A percentile compares a stretch with the other conserved stretches of the same genome.
phyloP scores from a whole-genome alignment of 331 rosid species.

The Cucumis variabilis region DNA sequence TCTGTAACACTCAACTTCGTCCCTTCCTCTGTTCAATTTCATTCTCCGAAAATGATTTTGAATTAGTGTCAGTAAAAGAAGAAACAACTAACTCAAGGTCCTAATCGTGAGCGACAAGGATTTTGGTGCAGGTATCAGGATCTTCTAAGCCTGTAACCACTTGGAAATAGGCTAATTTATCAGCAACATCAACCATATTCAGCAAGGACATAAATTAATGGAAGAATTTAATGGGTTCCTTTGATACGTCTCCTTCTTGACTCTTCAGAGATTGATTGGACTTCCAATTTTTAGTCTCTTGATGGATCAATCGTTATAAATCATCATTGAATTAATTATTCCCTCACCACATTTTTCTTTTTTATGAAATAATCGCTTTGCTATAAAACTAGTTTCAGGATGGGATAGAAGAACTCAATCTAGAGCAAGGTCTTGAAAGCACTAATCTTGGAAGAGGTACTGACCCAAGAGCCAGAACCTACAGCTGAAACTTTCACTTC shows the following conservation, averaged over 20 bases:
- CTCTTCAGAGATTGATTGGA: slow-evolving; percentile 25
- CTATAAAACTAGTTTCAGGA: too few species aligned
- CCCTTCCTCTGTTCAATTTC: too few species aligned
- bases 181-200: slow-evolving; percentile 82
- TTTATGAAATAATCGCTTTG: too few species aligned
- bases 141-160: slow-evolving; percentile 92
- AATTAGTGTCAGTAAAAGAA: slow-evolving; percentile 55
- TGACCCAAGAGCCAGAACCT: too few species aligned
- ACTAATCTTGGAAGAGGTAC: too few species aligned
- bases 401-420: too few species aligned
- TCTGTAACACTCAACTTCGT: too few species aligned
- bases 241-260: background rate
- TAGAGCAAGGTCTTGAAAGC: too few species aligned
- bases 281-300: background rate
- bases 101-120: slow-evolving; percentile 91
- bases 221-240: background rate
- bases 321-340: background rate
- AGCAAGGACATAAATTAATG: background rate
- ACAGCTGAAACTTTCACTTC: too few species aligned
- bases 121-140: slow-evolving; percentile 84
- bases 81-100: slow-evolving; percentile 98
- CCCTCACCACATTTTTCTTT: too few species aligned
- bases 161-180: slow-evolving; percentile 86
- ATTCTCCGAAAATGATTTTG: too few species aligned
- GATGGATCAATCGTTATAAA: background rate